phyloP scores from a whole-genome alignment of 2,329 filamentous ascomycete genomes.

The Xylariaceae sp. region DNA sequence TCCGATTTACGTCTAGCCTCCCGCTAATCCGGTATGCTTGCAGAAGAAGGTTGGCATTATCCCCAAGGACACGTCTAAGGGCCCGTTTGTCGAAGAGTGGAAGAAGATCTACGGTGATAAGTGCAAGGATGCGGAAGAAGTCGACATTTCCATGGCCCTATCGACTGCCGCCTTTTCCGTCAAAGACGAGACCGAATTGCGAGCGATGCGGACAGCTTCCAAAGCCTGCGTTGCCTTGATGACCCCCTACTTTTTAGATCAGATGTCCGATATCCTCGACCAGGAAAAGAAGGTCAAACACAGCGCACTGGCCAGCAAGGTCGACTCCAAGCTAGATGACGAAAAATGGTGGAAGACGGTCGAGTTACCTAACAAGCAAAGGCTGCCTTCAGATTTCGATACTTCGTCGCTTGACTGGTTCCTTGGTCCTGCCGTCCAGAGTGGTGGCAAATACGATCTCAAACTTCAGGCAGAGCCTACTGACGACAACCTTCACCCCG shows the following conservation, averaged over 20 bases:
- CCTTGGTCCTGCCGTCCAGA: slow-evolving; percentile 87
- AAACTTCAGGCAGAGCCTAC: slow-evolving; percentile 79
- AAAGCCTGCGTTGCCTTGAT: slow-evolving; percentile 93
- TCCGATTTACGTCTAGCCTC: slow-evolving; percentile 1
- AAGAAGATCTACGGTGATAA: slow-evolving; percentile 78
- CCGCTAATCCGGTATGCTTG: slow-evolving; percentile 13
- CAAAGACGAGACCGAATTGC: slow-evolving; percentile 93
- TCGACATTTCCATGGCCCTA: slow-evolving; percentile 81
- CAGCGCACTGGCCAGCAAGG: slow-evolving; percentile 79
- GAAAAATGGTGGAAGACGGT: slow-evolving; percentile 88
- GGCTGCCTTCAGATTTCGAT: slow-evolving; percentile 86
- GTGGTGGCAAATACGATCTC: slow-evolving; percentile 92
- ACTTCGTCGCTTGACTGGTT: slow-evolving; percentile 91
- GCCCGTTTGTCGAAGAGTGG: slow-evolving; percentile 96
- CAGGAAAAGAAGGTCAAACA: slow-evolving; percentile 97
- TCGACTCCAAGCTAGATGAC: slow-evolving; percentile 90
- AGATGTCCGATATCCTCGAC: slow-evolving; percentile 95
- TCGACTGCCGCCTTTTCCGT: slow-evolving; percentile 84
- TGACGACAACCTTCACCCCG: slow-evolving; percentile 81
- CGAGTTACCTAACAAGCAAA: slow-evolving; percentile 69
- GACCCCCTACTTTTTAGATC: slow-evolving; percentile 95
- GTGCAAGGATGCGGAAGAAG: slow-evolving; percentile 83
- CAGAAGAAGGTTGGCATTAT: slow-evolving; percentile 90
- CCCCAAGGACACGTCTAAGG: slow-evolving; percentile 79
- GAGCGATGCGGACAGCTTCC: slow-evolving; percentile 90